Conservation (phyloP, 1,284 basidiomycete genomes). For the Rhodofomes roseus region DNA sequence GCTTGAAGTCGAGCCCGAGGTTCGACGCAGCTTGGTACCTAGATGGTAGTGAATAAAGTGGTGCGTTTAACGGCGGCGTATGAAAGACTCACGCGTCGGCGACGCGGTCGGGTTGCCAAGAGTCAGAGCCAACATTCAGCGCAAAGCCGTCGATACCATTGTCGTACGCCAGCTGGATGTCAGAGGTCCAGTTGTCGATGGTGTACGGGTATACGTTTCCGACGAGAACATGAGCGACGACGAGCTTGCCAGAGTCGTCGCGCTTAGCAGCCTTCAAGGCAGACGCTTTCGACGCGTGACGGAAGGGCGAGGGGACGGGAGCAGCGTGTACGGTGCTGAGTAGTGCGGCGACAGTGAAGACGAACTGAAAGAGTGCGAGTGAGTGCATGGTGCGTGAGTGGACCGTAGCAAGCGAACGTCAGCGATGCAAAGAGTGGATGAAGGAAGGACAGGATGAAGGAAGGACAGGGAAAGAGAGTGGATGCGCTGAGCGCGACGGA, state of each 20-base stretch:
- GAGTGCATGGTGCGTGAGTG: not conserved
- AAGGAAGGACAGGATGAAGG: not conserved
- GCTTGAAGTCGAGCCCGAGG: constrained; percentile 61
- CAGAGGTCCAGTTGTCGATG: constrained; percentile 48
- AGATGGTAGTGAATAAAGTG: constrained; percentile 4
- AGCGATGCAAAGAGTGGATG: not conserved
- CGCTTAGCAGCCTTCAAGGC: constrained; percentile 8
- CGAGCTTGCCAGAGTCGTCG: constrained; percentile 40
- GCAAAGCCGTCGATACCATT: constrained; percentile 68
- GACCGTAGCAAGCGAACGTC: not conserved
- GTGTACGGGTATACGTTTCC: constrained; percentile 68
- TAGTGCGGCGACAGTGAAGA: not conserved
- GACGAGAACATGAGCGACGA: constrained; percentile 66
- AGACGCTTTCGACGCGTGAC: not conserved
- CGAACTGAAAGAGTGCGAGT: not conserved
- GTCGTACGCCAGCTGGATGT: constrained; percentile 55
- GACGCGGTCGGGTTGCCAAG: constrained; percentile 63
- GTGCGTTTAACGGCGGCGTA: not conserved
- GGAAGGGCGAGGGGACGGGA: constrained; percentile 6
- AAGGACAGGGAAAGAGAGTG: not conserved
- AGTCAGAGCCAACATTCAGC: constrained; percentile 61
- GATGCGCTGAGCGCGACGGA: not conserved
- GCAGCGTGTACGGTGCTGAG: not conserved
- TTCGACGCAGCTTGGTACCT: constrained; percentile 54
- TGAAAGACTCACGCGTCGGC: constrained; percentile 54